A percentile compares a stretch with the other conserved stretches of the same genome.
Evolutionary conservation across 2,329 filamentous ascomycete species (phyloP).

Genomic region (Trichoderma hamatum): DNA sequence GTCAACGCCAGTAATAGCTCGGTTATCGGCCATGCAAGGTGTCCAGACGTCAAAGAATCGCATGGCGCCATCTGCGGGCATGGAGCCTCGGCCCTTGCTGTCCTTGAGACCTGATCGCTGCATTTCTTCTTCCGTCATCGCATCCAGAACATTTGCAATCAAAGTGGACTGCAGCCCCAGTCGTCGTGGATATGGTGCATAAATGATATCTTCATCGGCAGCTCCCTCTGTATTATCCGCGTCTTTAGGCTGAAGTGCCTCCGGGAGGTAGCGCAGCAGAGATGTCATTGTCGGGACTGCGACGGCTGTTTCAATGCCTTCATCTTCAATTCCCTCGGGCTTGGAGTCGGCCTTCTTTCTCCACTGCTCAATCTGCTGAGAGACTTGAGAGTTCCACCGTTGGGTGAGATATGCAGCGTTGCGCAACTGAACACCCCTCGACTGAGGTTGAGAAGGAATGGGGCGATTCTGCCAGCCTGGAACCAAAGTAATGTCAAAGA

Average conservation of each 20-base stretch:
- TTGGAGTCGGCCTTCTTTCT: constrained; percentile 43
- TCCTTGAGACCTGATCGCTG: constrained; percentile 48
- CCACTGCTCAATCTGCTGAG: constrained; percentile 50
- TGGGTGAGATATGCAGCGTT: constrained; percentile 56
- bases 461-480: constrained; percentile 57
- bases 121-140: constrained; percentile 54
- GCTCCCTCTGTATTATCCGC: constrained; percentile 20
- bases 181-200: constrained; percentile 43
- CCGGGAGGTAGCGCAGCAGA: constrained; percentile 30
- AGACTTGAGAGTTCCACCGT: constrained; percentile 53
- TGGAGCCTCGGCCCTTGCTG: constrained; percentile 47
- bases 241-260: constrained; percentile 26
- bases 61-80: constrained; percentile 37
- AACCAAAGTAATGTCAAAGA: constrained; percentile 57
- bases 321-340: constrained; percentile 44
- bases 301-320: constrained; percentile 28
- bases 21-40: constrained; percentile 44
- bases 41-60: constrained; percentile 48
- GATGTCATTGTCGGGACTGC: constrained; percentile 26
- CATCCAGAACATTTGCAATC: constrained; percentile 45
- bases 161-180: constrained; percentile 49
- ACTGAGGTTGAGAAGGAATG: constrained; percentile 49
- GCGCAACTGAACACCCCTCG: constrained; percentile 54
- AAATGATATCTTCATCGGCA: constrained; percentile 33
- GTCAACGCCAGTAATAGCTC: constrained; percentile 28